Evolutionary conservation across 2,329 filamentous ascomycete species (phyloP).

Genomic region (Nemania sp.): DNA sequence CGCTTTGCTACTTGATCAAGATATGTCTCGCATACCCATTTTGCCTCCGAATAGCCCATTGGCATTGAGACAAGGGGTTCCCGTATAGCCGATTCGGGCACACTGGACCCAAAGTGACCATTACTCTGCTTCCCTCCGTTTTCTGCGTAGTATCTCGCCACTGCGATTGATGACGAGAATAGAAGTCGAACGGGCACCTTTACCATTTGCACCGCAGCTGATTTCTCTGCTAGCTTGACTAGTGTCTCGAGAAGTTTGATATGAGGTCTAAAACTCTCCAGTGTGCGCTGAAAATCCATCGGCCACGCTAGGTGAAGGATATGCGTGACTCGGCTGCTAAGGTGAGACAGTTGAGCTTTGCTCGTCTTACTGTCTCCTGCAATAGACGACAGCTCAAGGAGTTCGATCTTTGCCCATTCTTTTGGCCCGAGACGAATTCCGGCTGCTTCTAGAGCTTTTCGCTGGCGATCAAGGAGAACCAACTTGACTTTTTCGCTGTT

Average conservation of each 20-base stretch:
- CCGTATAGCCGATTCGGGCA: constrained; percentile 53
- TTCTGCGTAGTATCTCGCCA: constrained; percentile 38
- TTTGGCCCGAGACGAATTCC: constrained; percentile 24
- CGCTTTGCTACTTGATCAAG: constrained; percentile 54
- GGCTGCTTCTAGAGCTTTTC: constrained; percentile 21
- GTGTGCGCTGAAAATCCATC: constrained; percentile 35
- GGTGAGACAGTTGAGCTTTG: not conserved
- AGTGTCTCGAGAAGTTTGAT: constrained; percentile 23
- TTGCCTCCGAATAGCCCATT: constrained; percentile 60
- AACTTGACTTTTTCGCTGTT: not conserved
- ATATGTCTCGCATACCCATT: constrained; percentile 60
- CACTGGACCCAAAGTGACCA: constrained; percentile 25
- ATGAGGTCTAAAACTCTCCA: constrained; percentile 28
- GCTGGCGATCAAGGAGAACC: constrained; percentile 23
- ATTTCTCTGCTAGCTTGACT: constrained; percentile 17
- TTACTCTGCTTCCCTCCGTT: not conserved
- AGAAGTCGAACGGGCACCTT: constrained; percentile 41
- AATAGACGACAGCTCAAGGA: constrained; percentile 4
- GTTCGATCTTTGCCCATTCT: constrained; percentile 30
- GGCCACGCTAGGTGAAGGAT: constrained; percentile 42
- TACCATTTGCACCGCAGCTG: not conserved
- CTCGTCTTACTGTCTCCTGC: not conserved
- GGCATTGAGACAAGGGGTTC: constrained; percentile 52
- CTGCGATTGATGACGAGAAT: constrained; percentile 51
- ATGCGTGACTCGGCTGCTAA: constrained; percentile 30